A percentile compares a stretch with the other conserved stretches of the same genome.
Conservation (phyloP, 2,329 filamentous ascomycete species). For the Mycosphaerelloides madeirae region DNA sequence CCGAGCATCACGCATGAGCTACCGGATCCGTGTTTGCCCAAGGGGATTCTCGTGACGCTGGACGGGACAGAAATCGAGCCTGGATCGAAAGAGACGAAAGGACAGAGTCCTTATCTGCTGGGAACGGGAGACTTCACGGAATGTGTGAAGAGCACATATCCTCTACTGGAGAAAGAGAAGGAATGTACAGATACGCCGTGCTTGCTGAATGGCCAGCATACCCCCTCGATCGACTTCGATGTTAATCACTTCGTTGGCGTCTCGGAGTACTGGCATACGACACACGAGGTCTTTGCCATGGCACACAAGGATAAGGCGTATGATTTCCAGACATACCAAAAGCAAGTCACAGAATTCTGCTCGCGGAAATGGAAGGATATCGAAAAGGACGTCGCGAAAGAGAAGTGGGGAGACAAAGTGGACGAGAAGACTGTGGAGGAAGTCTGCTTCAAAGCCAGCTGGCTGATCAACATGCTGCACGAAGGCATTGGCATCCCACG, state of each 20-base stretch:
- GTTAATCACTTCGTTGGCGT: constrained; percentile 97
- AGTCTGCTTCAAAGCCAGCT: constrained; percentile 96
- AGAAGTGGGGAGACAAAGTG: constrained; percentile 72
- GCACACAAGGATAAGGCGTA: constrained; percentile 74
- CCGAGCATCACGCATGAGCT: constrained; percentile 64
- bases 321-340: constrained; percentile 84
- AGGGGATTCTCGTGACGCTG: constrained; percentile 67
- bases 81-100: constrained; percentile 40
- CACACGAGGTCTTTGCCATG: constrained; percentile 83
- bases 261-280: constrained; percentile 98
- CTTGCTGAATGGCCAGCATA: constrained; percentile 83
- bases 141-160: constrained; percentile 76
- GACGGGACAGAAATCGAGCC: constrained; percentile 57
- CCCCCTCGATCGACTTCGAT: constrained; percentile 92
- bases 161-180: constrained; percentile 82
- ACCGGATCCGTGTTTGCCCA: constrained; percentile 86
- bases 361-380: constrained; percentile 77
- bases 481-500: constrained; percentile 92
- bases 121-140: constrained; percentile 85
- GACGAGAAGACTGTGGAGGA: constrained; percentile 70
- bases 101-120: constrained; percentile 54
- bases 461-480: constrained; percentile 94
- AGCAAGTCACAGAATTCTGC: constrained; percentile 79
- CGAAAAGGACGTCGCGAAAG: constrained; percentile 56
- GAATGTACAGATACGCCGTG: constrained; percentile 80